Evolutionary conservation across 768 basidiomycete species (phyloP).

Genomic region (Amanita fuliginea): DNA sequence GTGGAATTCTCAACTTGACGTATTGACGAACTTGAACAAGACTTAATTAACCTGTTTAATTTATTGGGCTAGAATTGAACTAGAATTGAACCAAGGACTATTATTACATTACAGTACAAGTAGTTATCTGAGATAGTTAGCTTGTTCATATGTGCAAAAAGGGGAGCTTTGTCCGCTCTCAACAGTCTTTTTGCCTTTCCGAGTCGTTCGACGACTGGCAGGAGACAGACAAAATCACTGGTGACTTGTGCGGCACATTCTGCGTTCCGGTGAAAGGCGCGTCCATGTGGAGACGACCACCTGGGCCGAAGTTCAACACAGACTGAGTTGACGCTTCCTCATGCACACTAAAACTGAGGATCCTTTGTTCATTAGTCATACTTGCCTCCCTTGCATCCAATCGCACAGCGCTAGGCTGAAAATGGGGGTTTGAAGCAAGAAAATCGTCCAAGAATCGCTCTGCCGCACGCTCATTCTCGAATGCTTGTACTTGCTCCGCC

Average conservation of each 20-base stretch:
- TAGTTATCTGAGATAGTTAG: neutral
- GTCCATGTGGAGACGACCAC: too few relatives aligned
- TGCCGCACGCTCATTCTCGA: constrained; percentile 1
- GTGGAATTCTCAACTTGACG: neutral
- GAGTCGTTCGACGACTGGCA: too few relatives aligned
- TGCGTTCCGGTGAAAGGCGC: too few relatives aligned
- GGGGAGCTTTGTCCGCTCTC: neutral
- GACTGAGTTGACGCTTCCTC: neutral
- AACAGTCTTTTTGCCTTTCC: neutral
- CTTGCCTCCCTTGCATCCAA: neutral
- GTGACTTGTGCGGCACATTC: too few relatives aligned
- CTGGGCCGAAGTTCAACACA: too few relatives aligned
- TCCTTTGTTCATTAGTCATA: neutral
- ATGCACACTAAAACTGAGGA: neutral
- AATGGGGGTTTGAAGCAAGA: neutral
- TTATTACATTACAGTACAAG: neutral
- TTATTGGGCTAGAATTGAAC: constrained; percentile 1
- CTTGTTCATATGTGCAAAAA: neutral
- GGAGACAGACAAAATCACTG: too few relatives aligned
- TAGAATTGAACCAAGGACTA: too few relatives aligned
- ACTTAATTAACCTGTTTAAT: neutral
- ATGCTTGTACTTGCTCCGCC: constrained; percentile 7
- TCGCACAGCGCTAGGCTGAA: neutral
- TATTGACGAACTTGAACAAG: neutral
- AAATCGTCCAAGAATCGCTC: neutral